Percentiles rank a stretch among this genome's conserved stretches.
Evolutionary conservation across 2,329 filamentous ascomycete species (phyloP).

Genomic region (Fusarium goolgardi): DNA sequence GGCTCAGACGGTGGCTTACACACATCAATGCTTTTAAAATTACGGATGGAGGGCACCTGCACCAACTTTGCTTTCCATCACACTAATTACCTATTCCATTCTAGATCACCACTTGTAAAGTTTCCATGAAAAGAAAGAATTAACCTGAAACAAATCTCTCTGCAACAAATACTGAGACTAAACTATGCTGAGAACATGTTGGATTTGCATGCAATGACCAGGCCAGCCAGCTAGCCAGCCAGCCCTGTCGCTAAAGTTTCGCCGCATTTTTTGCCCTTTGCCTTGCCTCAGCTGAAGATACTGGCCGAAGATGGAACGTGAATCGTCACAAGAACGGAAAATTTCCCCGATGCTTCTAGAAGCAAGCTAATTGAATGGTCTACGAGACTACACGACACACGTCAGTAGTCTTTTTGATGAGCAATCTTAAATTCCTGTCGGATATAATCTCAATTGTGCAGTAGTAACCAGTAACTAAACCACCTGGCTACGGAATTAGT

Average conservation of each 20-base stretch:
- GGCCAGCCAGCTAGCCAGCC: not conserved
- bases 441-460: constrained; percentile 13
- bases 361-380: not conserved
- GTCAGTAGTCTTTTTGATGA: constrained; percentile 2
- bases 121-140: constrained; percentile 8
- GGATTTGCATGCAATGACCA: constrained; percentile 10
- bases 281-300: constrained; percentile 8
- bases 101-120: not conserved
- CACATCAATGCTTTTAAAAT: constrained; percentile 26
- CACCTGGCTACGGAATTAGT: not conserved
- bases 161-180: constrained; percentile 29
- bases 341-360: constrained; percentile 1
- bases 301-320: constrained; percentile 3
- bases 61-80: not conserved
- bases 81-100: not conserved
- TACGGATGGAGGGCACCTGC: constrained; percentile 7
- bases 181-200: constrained; percentile 14
- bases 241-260: constrained; percentile 1
- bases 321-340: not conserved
- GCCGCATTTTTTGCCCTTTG: constrained; percentile 3
- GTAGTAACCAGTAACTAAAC: constrained; percentile 1
- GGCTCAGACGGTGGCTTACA: constrained; percentile 16
- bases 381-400: not conserved
- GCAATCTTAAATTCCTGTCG: constrained; percentile 10
- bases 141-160: constrained; percentile 33